Base-by-base conservation (phyloP, 2,329 filamentous ascomycete species). In the Cytospora paraplurivora region DNA sequence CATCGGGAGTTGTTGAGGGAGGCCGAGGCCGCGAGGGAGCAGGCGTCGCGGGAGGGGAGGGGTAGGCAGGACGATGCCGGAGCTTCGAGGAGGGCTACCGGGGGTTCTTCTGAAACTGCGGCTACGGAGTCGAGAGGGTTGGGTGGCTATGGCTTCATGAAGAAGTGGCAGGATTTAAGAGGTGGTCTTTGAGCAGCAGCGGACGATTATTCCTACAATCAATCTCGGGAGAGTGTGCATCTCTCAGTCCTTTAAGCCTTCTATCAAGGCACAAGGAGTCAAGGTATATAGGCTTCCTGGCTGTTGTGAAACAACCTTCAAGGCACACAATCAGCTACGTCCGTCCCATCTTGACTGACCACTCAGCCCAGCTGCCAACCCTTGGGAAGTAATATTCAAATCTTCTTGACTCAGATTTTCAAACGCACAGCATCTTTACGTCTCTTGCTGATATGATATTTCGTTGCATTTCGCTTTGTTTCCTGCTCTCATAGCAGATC, bases 131-230 rank as follows among this genome's bases (percentile, higher is more conserved):
- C 71, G 62, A 81, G 77, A 69, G 73, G 77, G 3, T 75, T 78
- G 0, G 80, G 81, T 1, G 84, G 82, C 0, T 87, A 87, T 71
- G 84, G 85, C 6, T 75, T 88, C 59, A 86, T 88, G 68, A 87
- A 81, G 73, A 85, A 88, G 72, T 73, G 87, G 64, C 85, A 87
- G 73, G 85, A 85, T 73, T 77, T 88, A 63, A 79, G 85, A 58
- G 81, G 78, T 49, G 84, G 84, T 1, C 69, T 85, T 60, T 83
- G 71, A 75, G 38, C 34, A 13, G 49, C 1, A 27, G 19, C 47
- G 19, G 41, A 17, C 12, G 13, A n/a, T 21, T 5, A 50, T 15
- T 41, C n/a, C 21, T 5, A 7, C 12, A 38, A 13, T 13, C 44
- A 15, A 55, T 34, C 10, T n/a, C 38, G 38, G 19, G n/a, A 21